A percentile compares a stretch with the other conserved stretches of the same genome.
These are phyloP conservation scores for Quercus aquifolioides DNA, from an alignment of 306 rosid species.

Conservation along the genomic window DNA sequence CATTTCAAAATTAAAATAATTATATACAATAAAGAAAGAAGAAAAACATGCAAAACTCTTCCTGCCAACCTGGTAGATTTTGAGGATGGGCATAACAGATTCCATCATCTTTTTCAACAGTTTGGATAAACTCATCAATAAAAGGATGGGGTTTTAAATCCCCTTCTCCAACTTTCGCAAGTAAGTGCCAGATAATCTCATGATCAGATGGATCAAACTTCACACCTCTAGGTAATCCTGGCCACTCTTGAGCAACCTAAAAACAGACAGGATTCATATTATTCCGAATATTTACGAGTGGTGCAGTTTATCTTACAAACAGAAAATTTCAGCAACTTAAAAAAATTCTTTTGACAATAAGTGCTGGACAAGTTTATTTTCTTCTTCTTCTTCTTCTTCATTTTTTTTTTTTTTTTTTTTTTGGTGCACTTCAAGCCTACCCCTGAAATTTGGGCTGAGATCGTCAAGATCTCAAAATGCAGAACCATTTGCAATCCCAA, in stretches of 20 bases:
- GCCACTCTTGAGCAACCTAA: conserved; percentile 82
- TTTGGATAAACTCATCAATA: conserved; percentile 65
- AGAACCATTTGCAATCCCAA: not conserved
- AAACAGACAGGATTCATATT: conserved; percentile 15
- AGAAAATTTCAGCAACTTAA: not conserved
- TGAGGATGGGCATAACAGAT: conserved; percentile 82
- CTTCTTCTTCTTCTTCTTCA: too few species aligned
- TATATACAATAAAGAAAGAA: conserved; percentile 7
- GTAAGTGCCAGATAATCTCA: conserved; percentile 72
- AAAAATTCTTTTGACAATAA: not conserved
- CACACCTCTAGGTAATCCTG: conserved; percentile 89
- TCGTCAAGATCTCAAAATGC: not conserved
- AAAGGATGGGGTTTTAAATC: conserved; percentile 64
- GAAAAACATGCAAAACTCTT: conserved; percentile 3
- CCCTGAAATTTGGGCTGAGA: not conserved
- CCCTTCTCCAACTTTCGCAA: conserved; percentile 58
- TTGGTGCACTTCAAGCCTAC: not conserved
- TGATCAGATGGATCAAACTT: conserved; percentile 91
- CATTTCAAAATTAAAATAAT: conserved; percentile 8
- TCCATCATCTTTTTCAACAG: conserved; percentile 61
- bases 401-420: not conserved
- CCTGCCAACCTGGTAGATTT: conserved; percentile 64
- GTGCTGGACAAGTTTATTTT: not conserved
- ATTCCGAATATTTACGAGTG: not conserved
- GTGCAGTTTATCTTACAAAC: not conserved